Evolutionary conservation across 2,329 filamentous ascomycete genomes (phyloP).

Genomic region (Aspergillus cejpii): DNA sequence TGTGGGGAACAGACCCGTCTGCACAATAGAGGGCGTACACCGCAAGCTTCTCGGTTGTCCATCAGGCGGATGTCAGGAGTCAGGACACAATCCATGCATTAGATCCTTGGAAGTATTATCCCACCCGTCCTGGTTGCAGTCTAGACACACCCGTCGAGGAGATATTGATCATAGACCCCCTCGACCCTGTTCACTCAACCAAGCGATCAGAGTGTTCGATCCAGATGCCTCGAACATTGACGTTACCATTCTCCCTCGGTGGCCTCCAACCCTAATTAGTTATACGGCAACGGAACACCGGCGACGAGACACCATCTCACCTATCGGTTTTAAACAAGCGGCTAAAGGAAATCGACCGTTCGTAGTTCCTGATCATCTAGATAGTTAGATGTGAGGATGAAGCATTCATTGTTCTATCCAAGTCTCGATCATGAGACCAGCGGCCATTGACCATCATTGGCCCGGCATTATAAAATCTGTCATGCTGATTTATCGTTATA

Average conservation of each 20-base stretch:
- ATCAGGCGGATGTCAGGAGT: not conserved
- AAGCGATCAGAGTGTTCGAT: constrained; percentile 30
- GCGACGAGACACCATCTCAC: not conserved
- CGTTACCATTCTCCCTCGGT: constrained; percentile 42
- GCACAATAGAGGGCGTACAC: constrained; percentile 62
- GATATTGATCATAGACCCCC: constrained; percentile 44
- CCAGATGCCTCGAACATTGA: constrained; percentile 43
- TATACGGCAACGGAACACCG: constrained; percentile 10
- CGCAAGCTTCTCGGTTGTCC: constrained; percentile 60
- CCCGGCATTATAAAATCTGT: no score
- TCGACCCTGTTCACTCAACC: constrained; percentile 34
- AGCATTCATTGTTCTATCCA: no score
- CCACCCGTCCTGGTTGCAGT: constrained; percentile 41
- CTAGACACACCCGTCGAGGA: constrained; percentile 40
- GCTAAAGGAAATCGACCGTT: no score
- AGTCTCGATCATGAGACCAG: no score
- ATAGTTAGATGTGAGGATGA: no score
- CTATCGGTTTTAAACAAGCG: not conserved
- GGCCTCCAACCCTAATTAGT: constrained; percentile 34
- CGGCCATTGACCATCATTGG: no score
- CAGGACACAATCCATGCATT: constrained; percentile 28
- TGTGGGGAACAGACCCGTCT: constrained; percentile 55
- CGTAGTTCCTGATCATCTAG: no score
- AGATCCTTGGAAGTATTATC: constrained; percentile 43
- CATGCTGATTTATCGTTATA: no score